Conservation (phyloP, 177 flowering plant genomes). For the Vitis hybrid region DNA sequence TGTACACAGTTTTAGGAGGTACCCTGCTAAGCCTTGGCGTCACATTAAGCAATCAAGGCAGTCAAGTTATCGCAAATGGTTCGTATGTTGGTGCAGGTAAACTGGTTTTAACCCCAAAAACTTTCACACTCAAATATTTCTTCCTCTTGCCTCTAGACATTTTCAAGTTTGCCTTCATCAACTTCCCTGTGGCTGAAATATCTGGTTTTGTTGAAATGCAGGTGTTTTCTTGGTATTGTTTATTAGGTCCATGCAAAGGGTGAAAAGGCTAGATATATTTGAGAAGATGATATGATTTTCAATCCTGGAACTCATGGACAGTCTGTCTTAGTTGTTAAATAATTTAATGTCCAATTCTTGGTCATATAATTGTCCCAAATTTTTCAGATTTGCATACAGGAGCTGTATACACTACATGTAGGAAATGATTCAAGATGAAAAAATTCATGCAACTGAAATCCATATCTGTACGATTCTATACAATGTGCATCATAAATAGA, state of each 20-base stretch:
- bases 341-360: background rate
- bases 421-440: background rate
- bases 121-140: too few relatives aligned
- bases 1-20: slow-evolving; percentile 86
- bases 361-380: background rate
- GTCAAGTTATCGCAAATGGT: slow-evolving; percentile 60
- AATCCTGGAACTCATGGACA: background rate
- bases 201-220: slow-evolving; percentile 31
- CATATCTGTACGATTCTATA: background rate
- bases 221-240: slow-evolving; percentile 66
- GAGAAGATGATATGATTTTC: slow-evolving; percentile 72
- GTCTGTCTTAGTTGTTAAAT: background rate
- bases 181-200: background rate
- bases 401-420: background rate
- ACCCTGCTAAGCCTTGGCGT: slow-evolving; percentile 81
- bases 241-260: slow-evolving; percentile 78
- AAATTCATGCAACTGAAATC: background rate
- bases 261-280: slow-evolving; percentile 70
- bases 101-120: background rate
- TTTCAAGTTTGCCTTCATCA: background rate
- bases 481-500: background rate
- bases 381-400: background rate
- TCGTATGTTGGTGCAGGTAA: slow-evolving; percentile 86
- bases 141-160: background rate
- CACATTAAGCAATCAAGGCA: slow-evolving; percentile 66